Evolutionary conservation across 2,329 filamentous ascomycete genomes (phyloP).

Genomic region (Microdochium bolleyi): DNA sequence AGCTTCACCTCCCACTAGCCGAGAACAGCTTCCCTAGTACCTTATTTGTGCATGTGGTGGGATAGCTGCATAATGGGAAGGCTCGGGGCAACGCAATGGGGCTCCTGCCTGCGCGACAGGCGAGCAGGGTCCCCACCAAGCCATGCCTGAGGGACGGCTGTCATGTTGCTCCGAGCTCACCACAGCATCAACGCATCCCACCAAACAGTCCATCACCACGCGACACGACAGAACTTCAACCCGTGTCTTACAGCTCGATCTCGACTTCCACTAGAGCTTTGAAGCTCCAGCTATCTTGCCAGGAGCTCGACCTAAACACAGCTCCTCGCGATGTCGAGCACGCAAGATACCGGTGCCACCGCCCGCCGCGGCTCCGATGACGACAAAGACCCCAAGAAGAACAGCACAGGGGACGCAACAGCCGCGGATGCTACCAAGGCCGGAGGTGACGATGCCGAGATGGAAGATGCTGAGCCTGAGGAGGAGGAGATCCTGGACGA

Average conservation of each 20-base stretch:
- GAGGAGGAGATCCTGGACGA: constrained; percentile 83
- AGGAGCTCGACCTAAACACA: not conserved
- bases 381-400: constrained; percentile 46
- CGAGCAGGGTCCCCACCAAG: not conserved
- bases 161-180: not conserved
- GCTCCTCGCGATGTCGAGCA: constrained; percentile 19
- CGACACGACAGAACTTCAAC: not conserved
- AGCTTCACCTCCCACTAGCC: not conserved
- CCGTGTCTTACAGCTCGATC: not conserved
- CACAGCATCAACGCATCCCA: not conserved
- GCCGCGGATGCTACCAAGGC: constrained; percentile 47
- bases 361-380: constrained; percentile 18
- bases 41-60: not conserved
- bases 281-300: not conserved
- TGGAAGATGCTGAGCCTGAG: constrained; percentile 73
- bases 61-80: not conserved
- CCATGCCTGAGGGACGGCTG: not conserved
- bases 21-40: not conserved
- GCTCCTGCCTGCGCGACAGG: not conserved
- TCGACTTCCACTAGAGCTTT: not conserved
- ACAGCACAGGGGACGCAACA: constrained; percentile 42
- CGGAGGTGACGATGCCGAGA: constrained; percentile 68
- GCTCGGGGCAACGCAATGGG: not conserved
- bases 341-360: constrained; percentile 14
- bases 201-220: not conserved